Evolutionary conservation across 2,329 filamentous ascomycete species (phyloP).

Genomic region (Periconia sp.): DNA sequence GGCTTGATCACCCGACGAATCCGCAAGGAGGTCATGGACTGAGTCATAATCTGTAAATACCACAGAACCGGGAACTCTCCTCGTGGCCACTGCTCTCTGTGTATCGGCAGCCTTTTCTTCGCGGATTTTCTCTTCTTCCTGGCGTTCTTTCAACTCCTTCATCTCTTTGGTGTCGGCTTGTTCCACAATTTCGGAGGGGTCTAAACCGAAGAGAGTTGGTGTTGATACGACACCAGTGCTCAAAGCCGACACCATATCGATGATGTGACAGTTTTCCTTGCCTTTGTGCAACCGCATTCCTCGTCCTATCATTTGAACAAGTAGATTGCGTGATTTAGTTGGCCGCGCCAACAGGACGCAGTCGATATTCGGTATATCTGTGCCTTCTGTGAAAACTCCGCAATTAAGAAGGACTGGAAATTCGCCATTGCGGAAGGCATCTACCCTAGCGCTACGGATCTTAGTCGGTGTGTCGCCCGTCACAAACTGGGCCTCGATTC

Average conservation of each 20-base stretch:
- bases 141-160: slow-evolving; percentile 55
- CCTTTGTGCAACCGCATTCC: slow-evolving; percentile 81
- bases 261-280: slow-evolving; percentile 89
- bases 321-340: slow-evolving; percentile 86
- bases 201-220: slow-evolving; percentile 88
- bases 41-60: slow-evolving; percentile 90
- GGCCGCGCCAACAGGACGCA: slow-evolving; percentile 86
- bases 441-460: slow-evolving; percentile 69
- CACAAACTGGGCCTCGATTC: slow-evolving; percentile 83
- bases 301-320: slow-evolving; percentile 96
- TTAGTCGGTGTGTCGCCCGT: slow-evolving; percentile 75
- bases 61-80: slow-evolving; percentile 52
- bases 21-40: slow-evolving; percentile 85
- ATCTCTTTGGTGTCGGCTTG: slow-evolving; percentile 66
- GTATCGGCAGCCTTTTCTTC: slow-evolving; percentile 65
- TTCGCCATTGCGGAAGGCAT: slow-evolving; percentile 72
- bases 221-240: slow-evolving; percentile 84
- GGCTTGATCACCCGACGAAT: slow-evolving; percentile 75
- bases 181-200: slow-evolving; percentile 76
- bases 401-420: slow-evolving; percentile 93
- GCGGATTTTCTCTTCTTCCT: slow-evolving; percentile 44
- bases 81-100: slow-evolving; percentile 40
- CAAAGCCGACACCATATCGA: slow-evolving; percentile 91
- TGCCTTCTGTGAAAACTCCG: slow-evolving; percentile 95
- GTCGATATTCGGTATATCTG: slow-evolving; percentile 96